These are phyloP conservation scores for Lachancea meyersii DNA, from an alignment of 805 yeast genomes.

Conservation along the genomic window DNA sequence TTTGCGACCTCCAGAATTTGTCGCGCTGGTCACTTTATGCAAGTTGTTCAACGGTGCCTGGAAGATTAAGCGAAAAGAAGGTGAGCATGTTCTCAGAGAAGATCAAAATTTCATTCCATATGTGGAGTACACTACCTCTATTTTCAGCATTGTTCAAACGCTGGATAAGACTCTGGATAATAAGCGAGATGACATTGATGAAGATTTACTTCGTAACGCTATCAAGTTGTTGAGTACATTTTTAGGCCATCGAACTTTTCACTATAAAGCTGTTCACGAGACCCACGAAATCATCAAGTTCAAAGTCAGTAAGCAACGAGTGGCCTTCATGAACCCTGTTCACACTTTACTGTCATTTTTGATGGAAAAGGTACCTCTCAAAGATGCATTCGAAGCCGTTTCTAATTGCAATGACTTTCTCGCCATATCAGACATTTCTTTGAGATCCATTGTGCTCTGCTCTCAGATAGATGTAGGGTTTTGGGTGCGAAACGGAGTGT, in stretches of 20 bases:
- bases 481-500: slow-evolving; percentile 70
- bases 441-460: slow-evolving; percentile 54
- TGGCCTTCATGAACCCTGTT: slow-evolving; percentile 55
- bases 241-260: slow-evolving; percentile 22
- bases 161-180: slow-evolving; percentile 28
- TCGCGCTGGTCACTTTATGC: slow-evolving; percentile 41
- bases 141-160: slow-evolving; percentile 38
- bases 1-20: slow-evolving; percentile 35
- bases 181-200: slow-evolving; percentile 13
- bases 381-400: slow-evolving; percentile 20
- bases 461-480: slow-evolving; percentile 57
- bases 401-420: slow-evolving; percentile 34
- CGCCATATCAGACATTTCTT: slow-evolving; percentile 48
- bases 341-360: slow-evolving; percentile 46
- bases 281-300: slow-evolving; percentile 31
- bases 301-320: slow-evolving; percentile 44
- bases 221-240: slow-evolving; percentile 34
- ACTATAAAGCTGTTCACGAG: slow-evolving; percentile 22
- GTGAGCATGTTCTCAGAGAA: slow-evolving; percentile 64
- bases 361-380: slow-evolving; percentile 27
- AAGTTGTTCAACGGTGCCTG: slow-evolving; percentile 53
- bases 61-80: slow-evolving; percentile 51
- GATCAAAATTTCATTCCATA: slow-evolving; percentile 45
- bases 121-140: slow-evolving; percentile 41
- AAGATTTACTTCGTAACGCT: slow-evolving; percentile 26